Conservation (phyloP, 1,284 basidiomycete genomes). For the Ustilago tritici region DNA sequence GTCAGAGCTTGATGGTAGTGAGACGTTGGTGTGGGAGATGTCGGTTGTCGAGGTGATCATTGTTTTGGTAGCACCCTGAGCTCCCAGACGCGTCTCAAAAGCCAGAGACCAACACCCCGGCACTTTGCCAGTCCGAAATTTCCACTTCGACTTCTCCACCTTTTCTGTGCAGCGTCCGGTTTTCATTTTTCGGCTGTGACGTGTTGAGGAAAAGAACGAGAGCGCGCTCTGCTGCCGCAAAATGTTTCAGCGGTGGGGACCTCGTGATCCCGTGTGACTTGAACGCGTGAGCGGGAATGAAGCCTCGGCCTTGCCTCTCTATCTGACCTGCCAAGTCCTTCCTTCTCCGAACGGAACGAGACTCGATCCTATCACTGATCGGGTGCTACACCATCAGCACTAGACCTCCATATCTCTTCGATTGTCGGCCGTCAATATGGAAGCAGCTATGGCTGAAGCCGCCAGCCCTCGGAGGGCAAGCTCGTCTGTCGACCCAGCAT, state of each 20-base stretch:
- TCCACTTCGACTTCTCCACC: not conserved
- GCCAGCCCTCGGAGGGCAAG: slow-evolving; percentile 1
- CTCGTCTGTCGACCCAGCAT: slow-evolving; percentile 3
- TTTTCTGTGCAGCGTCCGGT: not conserved
- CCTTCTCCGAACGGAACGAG: not conserved
- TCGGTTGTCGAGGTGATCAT: not conserved
- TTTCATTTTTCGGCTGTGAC: slow-evolving; percentile 9
- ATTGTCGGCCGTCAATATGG: slow-evolving; percentile 2
- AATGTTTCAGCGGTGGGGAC: not conserved
- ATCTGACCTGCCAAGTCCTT: not conserved
- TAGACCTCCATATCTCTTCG: too few species aligned
- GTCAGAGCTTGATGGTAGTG: slow-evolving; percentile 16
- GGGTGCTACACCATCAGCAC: not conserved
- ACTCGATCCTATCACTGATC: not conserved
- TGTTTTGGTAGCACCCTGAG: slow-evolving; percentile 17
- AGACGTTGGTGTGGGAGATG: not conserved
- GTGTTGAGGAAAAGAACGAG: not conserved
- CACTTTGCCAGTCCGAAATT: not conserved
- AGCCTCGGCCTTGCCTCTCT: not conserved
- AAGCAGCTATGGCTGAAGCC: not conserved
- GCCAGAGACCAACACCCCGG: slow-evolving; percentile 20
- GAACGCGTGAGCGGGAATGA: slow-evolving; percentile 3
- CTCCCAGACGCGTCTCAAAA: slow-evolving; percentile 21
- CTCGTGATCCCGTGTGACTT: slow-evolving; percentile 6
- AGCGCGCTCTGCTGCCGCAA: slow-evolving; percentile 6